A percentile compares a stretch with the other conserved stretches of the same genome.
These are phyloP conservation scores for Epichloe coenophiala DNA, from an alignment of 2,329 filamentous ascomycete species.

Conservation along the genomic window DNA sequence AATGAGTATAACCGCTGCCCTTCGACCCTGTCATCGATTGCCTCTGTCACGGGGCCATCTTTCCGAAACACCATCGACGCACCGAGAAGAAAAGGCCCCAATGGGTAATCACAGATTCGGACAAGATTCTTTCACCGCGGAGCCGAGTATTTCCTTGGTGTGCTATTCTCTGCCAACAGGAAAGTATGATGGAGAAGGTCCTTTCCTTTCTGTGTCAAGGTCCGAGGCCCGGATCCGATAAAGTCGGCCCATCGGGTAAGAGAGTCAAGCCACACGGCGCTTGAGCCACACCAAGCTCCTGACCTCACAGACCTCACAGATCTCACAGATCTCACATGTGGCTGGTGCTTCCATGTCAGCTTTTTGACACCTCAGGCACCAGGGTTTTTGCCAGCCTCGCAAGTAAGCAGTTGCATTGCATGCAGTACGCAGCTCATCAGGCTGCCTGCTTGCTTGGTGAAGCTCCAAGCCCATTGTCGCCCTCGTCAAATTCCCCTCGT, in stretches of 20 bases:
- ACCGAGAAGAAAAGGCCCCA: too few relatives aligned
- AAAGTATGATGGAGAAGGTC: too few relatives aligned
- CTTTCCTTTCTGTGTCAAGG: not conserved
- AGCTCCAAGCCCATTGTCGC: conserved; percentile 17
- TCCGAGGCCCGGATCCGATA: not conserved
- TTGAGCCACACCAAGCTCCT: not conserved
- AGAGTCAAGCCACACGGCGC: not conserved
- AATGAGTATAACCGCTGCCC: too few relatives aligned
- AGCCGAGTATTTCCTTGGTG: too few relatives aligned
- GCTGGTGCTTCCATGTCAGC: not conserved
- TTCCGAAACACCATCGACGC: too few relatives aligned
- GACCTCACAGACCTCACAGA: not conserved
- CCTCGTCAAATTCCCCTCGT: conserved; percentile 1
- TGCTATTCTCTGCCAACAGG: too few relatives aligned
- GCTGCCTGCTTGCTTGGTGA: conserved; percentile 8
- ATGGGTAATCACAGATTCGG: too few relatives aligned
- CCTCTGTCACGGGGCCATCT: too few relatives aligned
- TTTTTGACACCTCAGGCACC: conserved; percentile 2
- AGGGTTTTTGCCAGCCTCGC: not conserved
- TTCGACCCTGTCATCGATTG: too few relatives aligned
- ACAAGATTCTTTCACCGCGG: too few relatives aligned
- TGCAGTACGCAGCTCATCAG: conserved; percentile 3
- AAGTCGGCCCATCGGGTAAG: not conserved
- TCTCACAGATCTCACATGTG: not conserved
- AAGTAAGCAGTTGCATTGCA: not conserved